These are phyloP conservation scores for Wallacemonas sp. DNA, from an alignment of 208 protist species.

Conservation along the genomic window DNA sequence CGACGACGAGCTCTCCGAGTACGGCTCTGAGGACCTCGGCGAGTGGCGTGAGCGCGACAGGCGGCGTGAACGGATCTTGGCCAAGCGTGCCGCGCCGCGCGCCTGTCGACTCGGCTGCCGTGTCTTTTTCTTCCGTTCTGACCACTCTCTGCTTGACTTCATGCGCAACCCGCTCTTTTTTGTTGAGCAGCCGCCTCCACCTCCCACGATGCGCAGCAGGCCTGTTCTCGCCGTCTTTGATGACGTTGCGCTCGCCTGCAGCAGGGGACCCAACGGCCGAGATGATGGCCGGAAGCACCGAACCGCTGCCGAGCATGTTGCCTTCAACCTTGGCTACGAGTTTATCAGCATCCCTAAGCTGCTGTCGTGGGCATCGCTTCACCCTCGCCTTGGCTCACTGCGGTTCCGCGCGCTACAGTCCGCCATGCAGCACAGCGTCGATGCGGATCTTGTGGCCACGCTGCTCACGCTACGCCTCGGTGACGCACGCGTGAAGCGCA, in stretches of 20 bases:
- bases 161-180: constrained; percentile 70
- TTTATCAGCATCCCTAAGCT: constrained; percentile 74
- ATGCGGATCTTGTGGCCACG: constrained; percentile 37
- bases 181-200: constrained; percentile 61
- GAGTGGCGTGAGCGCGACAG: constrained; percentile 53
- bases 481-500: constrained; percentile 51
- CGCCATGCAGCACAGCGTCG: constrained; percentile 26
- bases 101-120: constrained; percentile 49
- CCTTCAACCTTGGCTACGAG: constrained; percentile 53
- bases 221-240: constrained; percentile 51
- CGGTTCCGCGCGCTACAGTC: constrained; percentile 43
- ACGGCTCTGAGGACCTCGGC: constrained; percentile 66
- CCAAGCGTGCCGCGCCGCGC: constrained; percentile 33
- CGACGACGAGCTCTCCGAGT: constrained; percentile 63
- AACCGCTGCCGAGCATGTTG: constrained; percentile 61
- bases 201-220: constrained; percentile 27
- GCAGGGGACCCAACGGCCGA: not conserved
- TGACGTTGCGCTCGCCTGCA: constrained; percentile 5
- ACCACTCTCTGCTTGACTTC: constrained; percentile 57
- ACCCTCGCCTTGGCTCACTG: constrained; percentile 48
- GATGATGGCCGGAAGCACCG: constrained; percentile 39
- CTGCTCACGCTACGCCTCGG: constrained; percentile 56
- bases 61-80: constrained; percentile 19
- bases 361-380: constrained; percentile 71
- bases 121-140: constrained; percentile 77